Conservation (phyloP, 2,329 filamentous ascomycete genomes). For the Polychaeton citri region DNA sequence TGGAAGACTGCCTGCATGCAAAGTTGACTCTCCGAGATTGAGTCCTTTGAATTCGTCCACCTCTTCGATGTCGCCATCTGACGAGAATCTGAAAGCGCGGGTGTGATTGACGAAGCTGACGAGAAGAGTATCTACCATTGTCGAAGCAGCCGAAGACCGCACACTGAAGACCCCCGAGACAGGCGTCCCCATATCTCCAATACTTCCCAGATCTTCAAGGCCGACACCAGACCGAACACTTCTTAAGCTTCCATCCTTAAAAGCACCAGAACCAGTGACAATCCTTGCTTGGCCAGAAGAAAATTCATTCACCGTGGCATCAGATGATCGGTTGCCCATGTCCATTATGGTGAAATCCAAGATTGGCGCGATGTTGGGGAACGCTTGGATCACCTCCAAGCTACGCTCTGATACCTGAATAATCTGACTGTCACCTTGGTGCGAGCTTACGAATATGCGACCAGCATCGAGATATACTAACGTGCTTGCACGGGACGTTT, state of each 20-base stretch:
- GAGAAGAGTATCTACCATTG: slow-evolving; percentile 55
- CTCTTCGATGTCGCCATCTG: slow-evolving; percentile 72
- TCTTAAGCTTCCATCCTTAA: slow-evolving; percentile 73
- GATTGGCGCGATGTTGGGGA: slow-evolving; percentile 79
- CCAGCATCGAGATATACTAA: slow-evolving; percentile 65
- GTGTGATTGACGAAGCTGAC: slow-evolving; percentile 77
- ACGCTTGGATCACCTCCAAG: slow-evolving; percentile 57
- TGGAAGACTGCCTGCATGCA: slow-evolving; percentile 55
- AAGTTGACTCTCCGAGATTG: slow-evolving; percentile 53
- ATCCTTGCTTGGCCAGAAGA: slow-evolving; percentile 90
- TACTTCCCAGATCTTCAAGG: slow-evolving; percentile 69
- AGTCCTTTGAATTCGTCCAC: slow-evolving; percentile 63
- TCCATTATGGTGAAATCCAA: slow-evolving; percentile 95
- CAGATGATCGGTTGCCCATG: slow-evolving; percentile 71
- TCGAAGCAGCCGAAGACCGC: slow-evolving; percentile 54
- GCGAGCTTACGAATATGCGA: slow-evolving; percentile 75
- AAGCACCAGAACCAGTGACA: slow-evolving; percentile 83
- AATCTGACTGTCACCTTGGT: slow-evolving; percentile 84
- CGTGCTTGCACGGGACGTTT: slow-evolving; percentile 61
- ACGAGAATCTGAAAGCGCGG: slow-evolving; percentile 63
- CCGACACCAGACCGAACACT: slow-evolving; percentile 91
- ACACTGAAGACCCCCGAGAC: slow-evolving; percentile 30
- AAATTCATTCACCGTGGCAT: slow-evolving; percentile 73
- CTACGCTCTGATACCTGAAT: slow-evolving; percentile 45
- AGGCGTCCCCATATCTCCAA: slow-evolving; percentile 56